Percentiles rank a stretch among this genome's conserved stretches.
Evolutionary conservation across 352 stramenopile species (phyloP).

Genomic region (Phytopythium vexans): DNA sequence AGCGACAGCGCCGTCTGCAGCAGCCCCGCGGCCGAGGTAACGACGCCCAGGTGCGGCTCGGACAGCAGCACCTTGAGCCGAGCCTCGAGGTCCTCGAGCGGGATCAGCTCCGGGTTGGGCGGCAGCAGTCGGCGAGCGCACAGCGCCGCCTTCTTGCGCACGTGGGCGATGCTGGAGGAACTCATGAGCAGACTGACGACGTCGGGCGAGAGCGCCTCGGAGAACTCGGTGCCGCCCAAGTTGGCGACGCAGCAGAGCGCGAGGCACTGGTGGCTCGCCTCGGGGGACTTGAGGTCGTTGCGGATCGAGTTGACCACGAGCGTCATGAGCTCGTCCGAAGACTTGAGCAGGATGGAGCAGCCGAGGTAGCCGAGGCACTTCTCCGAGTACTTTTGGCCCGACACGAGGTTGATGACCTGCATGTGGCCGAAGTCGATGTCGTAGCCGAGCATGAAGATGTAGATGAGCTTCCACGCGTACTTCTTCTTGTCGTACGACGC

Average conservation of each 20-base stretch:
- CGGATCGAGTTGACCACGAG: conserved; percentile 97
- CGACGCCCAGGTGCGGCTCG: conserved; percentile 92
- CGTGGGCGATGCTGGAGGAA: conserved; percentile 88
- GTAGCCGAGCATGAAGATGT: conserved; percentile 99
- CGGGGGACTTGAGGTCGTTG: conserved; percentile 91
- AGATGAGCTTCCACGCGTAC: conserved; percentile 99
- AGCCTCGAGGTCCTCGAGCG: conserved; percentile 72
- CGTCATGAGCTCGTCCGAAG: conserved; percentile 83
- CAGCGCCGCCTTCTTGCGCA: conserved; percentile 97
- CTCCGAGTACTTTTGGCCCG: conserved; percentile 91
- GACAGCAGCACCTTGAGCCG: conserved; percentile 80
- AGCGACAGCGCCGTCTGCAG: conserved; percentile 90
- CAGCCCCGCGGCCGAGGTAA: conserved; percentile 92
- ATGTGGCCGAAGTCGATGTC: conserved; percentile 99
- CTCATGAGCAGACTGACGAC: conserved; percentile 92
- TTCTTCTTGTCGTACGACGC: conserved; percentile 98
- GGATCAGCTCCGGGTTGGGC: conserved; percentile 91
- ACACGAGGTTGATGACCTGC: conserved; percentile 96
- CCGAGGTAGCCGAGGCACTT: conserved; percentile 97
- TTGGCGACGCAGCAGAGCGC: conserved; percentile 96
- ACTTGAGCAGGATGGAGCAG: conserved; percentile 94
- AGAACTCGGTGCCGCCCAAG: conserved; percentile 93
- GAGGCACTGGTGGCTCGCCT: conserved; percentile 90
- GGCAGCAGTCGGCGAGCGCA: conserved; percentile 93
- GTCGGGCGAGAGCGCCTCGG: conserved; percentile 92